These are phyloP conservation scores for Pestalotiopsis sp. DNA, from an alignment of 2,329 filamentous ascomycete genomes.

Conservation along the genomic window DNA sequence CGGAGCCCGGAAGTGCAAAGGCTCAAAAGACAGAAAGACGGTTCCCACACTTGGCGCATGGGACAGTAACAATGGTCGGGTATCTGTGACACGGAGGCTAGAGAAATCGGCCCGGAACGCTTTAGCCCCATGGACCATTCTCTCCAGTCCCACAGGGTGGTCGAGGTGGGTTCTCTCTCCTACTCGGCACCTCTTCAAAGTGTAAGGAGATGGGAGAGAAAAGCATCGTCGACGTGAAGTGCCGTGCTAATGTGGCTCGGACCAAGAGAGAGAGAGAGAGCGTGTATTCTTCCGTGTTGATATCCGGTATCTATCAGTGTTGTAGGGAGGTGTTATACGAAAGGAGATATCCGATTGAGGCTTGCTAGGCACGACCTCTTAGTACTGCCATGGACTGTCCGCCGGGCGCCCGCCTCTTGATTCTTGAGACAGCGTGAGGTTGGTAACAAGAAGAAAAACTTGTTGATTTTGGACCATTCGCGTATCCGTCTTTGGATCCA, in stretches of 20 bases:
- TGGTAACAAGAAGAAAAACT: too few relatives aligned
- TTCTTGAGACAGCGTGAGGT: too few relatives aligned
- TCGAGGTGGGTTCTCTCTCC: background rate
- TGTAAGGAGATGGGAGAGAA: background rate
- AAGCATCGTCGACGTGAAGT: background rate
- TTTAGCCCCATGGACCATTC: background rate
- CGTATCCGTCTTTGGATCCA: too few relatives aligned
- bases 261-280: too few relatives aligned
- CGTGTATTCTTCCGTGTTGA: background rate
- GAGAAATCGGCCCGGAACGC: background rate
- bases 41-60: background rate
- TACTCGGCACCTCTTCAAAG: background rate
- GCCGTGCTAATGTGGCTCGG: background rate
- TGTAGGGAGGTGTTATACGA: too few relatives aligned
- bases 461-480: too few relatives aligned
- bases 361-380: too few relatives aligned
- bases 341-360: too few relatives aligned
- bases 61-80: background rate
- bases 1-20: background rate
- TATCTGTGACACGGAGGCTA: conserved; percentile 1
- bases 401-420: too few relatives aligned
- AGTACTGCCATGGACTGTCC: too few relatives aligned
- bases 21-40: background rate
- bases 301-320: too few relatives aligned
- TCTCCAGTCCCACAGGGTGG: background rate